These are phyloP conservation scores for Tylopilus balloui DNA, from an alignment of 768 basidiomycete species.

Conservation along the genomic window DNA sequence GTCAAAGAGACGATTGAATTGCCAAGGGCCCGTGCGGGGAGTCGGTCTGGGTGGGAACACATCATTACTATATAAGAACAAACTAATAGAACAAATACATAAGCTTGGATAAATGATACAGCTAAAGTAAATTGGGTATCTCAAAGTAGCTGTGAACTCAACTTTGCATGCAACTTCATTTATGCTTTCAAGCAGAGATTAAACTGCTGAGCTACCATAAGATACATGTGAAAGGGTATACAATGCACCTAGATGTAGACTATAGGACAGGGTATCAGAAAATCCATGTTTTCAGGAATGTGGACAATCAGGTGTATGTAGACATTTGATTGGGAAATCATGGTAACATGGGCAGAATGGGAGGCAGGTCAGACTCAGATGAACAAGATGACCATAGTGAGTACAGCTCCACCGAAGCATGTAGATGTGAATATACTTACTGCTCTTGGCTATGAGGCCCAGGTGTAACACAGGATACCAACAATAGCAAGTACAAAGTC, in stretches of 20 bases:
- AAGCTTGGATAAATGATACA: too few species aligned
- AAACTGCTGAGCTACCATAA: too few species aligned
- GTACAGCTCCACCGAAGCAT: conserved; percentile 36
- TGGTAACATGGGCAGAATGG: too few species aligned
- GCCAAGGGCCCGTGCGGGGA: too few species aligned
- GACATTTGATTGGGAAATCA: neutral
- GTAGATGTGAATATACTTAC: conserved; percentile 42
- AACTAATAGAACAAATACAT: too few species aligned
- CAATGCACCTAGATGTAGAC: too few species aligned
- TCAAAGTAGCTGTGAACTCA: too few species aligned
- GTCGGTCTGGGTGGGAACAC: too few species aligned
- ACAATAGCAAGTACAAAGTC: conserved; percentile 49
- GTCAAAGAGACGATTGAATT: neutral
- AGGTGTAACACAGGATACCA: conserved; percentile 50
- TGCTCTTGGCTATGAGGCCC: conserved; percentile 43
- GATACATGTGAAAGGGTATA: neutral
- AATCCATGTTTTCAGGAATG: neutral
- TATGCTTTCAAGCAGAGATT: neutral
- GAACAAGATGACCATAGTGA: conserved; percentile 17
- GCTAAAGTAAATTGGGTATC: too few species aligned
- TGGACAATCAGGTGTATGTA: neutral
- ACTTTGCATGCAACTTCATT: too few species aligned
- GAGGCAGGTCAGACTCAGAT: neutral
- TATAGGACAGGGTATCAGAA: neutral
- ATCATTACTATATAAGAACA: too few species aligned